Evolutionary conservation across 2,329 filamentous ascomycete species (phyloP), one percentile per base, ranked within the genome.

Genomic region (Pseudogymnoascus sp.): DNA sequence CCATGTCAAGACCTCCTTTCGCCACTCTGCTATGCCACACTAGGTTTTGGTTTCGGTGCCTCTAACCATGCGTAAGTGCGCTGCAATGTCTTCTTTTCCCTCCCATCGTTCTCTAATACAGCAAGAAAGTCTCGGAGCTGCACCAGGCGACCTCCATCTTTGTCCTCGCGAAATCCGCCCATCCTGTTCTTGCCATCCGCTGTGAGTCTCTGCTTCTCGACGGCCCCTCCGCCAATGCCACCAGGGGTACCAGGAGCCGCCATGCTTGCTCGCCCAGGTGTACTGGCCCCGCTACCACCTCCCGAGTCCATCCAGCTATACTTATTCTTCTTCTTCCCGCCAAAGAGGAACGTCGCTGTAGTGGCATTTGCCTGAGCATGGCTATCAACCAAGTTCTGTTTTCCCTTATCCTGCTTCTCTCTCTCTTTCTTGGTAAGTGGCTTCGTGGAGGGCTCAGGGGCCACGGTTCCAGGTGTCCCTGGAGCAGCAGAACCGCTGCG

Each of bases 361-460:
- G 93, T 96, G 63, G 86, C 82, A 72, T 97, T 96, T 26, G 93
- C 91, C 66, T 88, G 89, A 21, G 87, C 86, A 67, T 93, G 91
- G 67, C 88, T 89, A 64, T 87, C 87, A 16, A 88, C 88, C 71
- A 96, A 91, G 0, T 86, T 89, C 21, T 87, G 83, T 69, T 89
- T 90, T 3, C 81, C 79, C 65, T 91, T 87, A n/a, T 86, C 84
- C 68, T 88, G 82, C 67, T 87, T 89, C 74, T 88, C 91, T 72
- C 88, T 81, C 74, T 96, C 92, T 77, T 97, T 97, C 80, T 97
- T 97, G 4, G 88, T 89, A 61, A 90, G 81, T 3, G 86, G 81
- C 74, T 92, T 93, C 67, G 86, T 83, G 1, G 84, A 81, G 1
- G 79, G 73, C 62, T 89, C 87, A 0, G 86, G 82, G 0, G 87